These are phyloP conservation scores for Heliosperma pusillum DNA, from an alignment of 148 eudicot genomes.

Conservation along the genomic window DNA sequence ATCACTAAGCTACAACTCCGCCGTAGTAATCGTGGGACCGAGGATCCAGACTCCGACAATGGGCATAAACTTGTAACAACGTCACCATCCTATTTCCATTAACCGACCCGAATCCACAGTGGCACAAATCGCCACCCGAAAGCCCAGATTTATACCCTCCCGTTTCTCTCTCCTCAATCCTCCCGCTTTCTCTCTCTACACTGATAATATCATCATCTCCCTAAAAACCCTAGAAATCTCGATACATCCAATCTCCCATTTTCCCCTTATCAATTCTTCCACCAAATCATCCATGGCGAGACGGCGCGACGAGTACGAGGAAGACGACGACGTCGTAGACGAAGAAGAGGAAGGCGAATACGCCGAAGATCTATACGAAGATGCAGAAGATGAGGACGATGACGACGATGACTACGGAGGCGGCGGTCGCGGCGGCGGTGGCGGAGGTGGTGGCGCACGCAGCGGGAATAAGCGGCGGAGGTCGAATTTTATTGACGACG, in stretches of 20 bases:
- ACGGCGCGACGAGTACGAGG: slow-evolving; percentile 21
- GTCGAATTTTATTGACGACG: slow-evolving; percentile 60
- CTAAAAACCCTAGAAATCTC: slow-evolving; percentile 20
- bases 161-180: background rate
- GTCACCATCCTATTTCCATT: background rate
- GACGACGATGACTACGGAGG: slow-evolving; percentile 35
- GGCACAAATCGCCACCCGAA: background rate
- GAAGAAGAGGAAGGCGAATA: slow-evolving; percentile 40
- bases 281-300: background rate
- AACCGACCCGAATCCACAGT: slow-evolving; percentile 3
- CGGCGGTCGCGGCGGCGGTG: background rate
- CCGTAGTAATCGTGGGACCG: too few species aligned
- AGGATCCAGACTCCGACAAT: too few species aligned
- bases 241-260: background rate
- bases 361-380: slow-evolving; percentile 28
- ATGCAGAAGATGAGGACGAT: slow-evolving; percentile 37
- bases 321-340: slow-evolving; percentile 47
- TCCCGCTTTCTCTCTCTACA: slow-evolving; percentile 1
- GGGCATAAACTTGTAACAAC: too few species aligned
- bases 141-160: background rate
- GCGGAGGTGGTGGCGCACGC: slow-evolving; percentile 12
- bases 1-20: too few species aligned
- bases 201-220: slow-evolving; percentile 9
- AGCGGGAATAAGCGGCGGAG: slow-evolving; percentile 46
- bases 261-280: background rate